These are phyloP conservation scores for Hepatocystis sp. DNA, from an alignment of 169 alveolate species.

Conservation along the genomic window DNA sequence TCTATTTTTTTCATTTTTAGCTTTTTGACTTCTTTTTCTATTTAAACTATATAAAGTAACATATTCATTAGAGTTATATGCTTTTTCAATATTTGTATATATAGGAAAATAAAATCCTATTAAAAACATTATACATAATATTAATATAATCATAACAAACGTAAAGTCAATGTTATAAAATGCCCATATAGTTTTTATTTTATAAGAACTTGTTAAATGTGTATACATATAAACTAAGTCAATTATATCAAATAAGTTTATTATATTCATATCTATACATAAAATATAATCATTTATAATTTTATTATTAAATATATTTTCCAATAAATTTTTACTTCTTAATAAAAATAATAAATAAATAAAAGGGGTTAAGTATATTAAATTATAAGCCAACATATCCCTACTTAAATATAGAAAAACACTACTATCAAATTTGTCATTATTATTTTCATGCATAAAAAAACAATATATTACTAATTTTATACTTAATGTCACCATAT, in stretches of 20 bases:
- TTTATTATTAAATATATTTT: slow-evolving; percentile 42
- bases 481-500: slow-evolving; percentile 41
- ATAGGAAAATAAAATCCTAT: slow-evolving; percentile 64
- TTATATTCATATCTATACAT: slow-evolving; percentile 60
- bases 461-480: slow-evolving; percentile 33
- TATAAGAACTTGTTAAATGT: slow-evolving; percentile 36
- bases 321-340: slow-evolving; percentile 65
- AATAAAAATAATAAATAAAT: slow-evolving; percentile 44
- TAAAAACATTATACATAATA: slow-evolving; percentile 7
- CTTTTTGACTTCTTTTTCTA: background rate
- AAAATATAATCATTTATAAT: slow-evolving; percentile 42
- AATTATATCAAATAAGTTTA: slow-evolving; percentile 50
- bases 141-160: slow-evolving; percentile 22
- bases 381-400: slow-evolving; percentile 43
- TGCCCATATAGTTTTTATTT: slow-evolving; percentile 7
- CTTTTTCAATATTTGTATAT: slow-evolving; percentile 53
- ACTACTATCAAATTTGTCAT: background rate
- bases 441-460: slow-evolving; percentile 1
- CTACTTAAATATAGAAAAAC: slow-evolving; percentile 27
- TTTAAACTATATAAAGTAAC: background rate
- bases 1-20: slow-evolving; percentile 2
- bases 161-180: slow-evolving; percentile 13
- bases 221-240: slow-evolving; percentile 56
- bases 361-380: slow-evolving; percentile 57
- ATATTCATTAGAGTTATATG: slow-evolving; percentile 12